These are phyloP conservation scores for Salix purpurea DNA, from an alignment of 345 rosid species.

Conservation along the genomic window DNA sequence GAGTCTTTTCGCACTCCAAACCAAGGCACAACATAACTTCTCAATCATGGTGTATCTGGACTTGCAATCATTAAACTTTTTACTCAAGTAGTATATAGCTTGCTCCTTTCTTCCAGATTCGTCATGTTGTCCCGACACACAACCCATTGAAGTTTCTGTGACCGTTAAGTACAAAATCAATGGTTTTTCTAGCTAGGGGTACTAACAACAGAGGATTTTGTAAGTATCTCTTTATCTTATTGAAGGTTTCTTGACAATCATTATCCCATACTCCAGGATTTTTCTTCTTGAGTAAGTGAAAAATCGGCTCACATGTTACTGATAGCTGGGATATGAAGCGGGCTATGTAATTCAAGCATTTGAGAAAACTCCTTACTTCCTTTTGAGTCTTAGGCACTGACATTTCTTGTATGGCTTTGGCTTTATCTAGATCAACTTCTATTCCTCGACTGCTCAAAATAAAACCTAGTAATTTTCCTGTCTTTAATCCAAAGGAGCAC, in stretches of 20 bases:
- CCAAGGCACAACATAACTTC: neutral
- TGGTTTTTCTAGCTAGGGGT: neutral
- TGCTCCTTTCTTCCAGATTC: neutral
- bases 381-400: neutral
- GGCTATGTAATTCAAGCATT: neutral
- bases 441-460: neutral
- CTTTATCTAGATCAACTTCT: neutral
- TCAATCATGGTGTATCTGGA: rapidly evolving
- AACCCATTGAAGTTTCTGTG: rapidly evolving
- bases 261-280: too few species aligned
- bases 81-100: neutral
- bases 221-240: too few species aligned
- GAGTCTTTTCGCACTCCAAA: too few species aligned
- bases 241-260: too few species aligned
- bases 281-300: neutral
- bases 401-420: neutral
- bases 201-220: neutral
- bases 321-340: neutral
- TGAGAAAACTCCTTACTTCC: neutral
- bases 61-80: neutral
- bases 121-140: neutral
- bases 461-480: neutral
- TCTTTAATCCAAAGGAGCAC: neutral
- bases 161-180: neutral
- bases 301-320: rapidly evolving